phyloP scores from a whole-genome alignment of 257 asterid species.

The Solanum bukasovii region DNA sequence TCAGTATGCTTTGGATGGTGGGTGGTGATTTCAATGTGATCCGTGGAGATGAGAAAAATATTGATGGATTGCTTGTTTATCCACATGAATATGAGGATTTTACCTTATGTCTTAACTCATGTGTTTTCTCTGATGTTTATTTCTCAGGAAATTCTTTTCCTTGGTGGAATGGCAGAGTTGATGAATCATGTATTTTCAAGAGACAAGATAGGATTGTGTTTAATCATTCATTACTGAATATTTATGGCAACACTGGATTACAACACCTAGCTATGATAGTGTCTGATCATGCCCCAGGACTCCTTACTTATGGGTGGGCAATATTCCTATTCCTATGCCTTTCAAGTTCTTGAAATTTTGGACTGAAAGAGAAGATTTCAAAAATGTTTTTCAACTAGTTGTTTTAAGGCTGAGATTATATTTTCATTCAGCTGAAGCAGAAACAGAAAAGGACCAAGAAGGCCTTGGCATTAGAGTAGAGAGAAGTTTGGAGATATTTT shows the following conservation, averaged over 20 bases:
- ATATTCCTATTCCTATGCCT: background rate
- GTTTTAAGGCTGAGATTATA: background rate
- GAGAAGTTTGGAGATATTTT: background rate
- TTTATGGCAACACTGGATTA: background rate
- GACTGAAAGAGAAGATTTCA: background rate
- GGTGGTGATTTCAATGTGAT: background rate
- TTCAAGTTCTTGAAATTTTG: background rate
- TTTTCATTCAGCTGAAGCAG: background rate
- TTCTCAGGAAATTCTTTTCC: background rate
- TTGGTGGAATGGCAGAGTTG: background rate
- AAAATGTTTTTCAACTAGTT: background rate
- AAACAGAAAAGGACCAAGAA: background rate
- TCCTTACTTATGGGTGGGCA: background rate
- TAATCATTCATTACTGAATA: no score
- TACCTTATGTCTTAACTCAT: background rate
- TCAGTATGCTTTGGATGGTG: background rate
- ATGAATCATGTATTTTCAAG: background rate
- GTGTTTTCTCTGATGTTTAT: background rate
- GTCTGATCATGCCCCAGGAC: background rate
- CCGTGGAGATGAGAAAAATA: background rate
- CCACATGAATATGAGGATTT: background rate
- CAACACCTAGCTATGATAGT: background rate
- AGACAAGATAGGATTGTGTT: background rate
- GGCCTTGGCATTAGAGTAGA: background rate
- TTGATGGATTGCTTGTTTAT: background rate